A percentile compares a stretch with the other conserved stretches of the same genome.
phyloP scores from a whole-genome alignment of 2,329 filamentous ascomycete genomes.

The Alternaria gansuensis region DNA sequence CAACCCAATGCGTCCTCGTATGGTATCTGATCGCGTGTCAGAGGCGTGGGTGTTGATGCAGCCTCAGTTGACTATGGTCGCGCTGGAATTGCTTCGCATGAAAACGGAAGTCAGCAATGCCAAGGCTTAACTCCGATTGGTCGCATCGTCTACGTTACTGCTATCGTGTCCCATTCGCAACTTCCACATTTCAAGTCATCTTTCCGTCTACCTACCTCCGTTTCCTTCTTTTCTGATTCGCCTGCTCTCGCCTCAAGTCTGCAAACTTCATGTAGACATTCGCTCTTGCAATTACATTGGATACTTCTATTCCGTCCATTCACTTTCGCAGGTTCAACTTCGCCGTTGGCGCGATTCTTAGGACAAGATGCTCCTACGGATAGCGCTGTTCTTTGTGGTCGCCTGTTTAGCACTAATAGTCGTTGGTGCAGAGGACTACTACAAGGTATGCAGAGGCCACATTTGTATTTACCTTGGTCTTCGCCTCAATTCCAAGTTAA shows the following conservation, averaged over 20 bases:
- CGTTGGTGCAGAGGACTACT: constrained; percentile 72
- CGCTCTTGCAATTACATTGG: constrained; percentile 22
- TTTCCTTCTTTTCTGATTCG: constrained; percentile 15
- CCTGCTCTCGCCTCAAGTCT: constrained; percentile 9
- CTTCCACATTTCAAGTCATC: constrained; percentile 19
- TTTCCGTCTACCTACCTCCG: constrained; percentile 4
- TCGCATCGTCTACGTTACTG: constrained; percentile 30
- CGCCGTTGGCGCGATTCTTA: constrained; percentile 29
- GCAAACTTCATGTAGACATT: constrained; percentile 27
- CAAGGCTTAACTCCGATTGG: constrained; percentile 45
- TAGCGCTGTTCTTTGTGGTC: constrained; percentile 55
- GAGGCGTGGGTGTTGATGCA: constrained; percentile 12
- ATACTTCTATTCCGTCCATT: constrained; percentile 32
- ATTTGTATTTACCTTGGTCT: not conserved
- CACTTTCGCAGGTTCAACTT: constrained; percentile 25
- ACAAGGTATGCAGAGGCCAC: constrained; percentile 66
- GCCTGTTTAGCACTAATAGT: constrained; percentile 56
- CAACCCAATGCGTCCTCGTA: constrained; percentile 34
- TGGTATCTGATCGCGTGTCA: constrained; percentile 1
- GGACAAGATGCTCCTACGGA: constrained; percentile 55
- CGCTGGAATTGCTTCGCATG: constrained; percentile 22
- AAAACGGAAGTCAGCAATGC: constrained; percentile 36
- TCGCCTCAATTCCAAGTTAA: constrained; percentile 6
- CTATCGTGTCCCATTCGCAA: constrained; percentile 38
- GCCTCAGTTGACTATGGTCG: constrained; percentile 24